Evolutionary conservation across 2,329 filamentous ascomycete genomes (phyloP), one percentile per base, ranked within the genome.

Genomic region (Aureobasidium sp.): DNA sequence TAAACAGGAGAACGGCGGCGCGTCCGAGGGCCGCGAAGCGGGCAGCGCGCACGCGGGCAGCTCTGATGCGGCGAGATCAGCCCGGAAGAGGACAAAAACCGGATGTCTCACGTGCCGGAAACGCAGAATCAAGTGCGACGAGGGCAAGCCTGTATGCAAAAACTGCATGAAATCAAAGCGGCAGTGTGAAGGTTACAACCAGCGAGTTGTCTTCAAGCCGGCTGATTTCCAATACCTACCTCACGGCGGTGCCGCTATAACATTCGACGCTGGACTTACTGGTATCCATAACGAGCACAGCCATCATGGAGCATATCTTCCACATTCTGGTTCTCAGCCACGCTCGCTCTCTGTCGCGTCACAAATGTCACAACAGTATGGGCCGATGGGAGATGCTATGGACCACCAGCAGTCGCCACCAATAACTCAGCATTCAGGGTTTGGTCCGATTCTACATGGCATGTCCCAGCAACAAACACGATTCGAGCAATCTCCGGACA

Each of bases 101-200:
- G 92, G 92, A 15, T 96, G 92, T 71, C 75, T 96, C 63, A 96
- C 94, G 61, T 99, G 94, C 75, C 88, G 94, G 64, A 93, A 89
- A 75, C 87, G 94, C 57, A 88, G 94, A 64, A 97, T 99, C 74
- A 99, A 97, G 75, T 99, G 94, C 73, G 94, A 94, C 64, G 94
- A 97, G 73, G 89, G 90, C 68, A 83, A 87, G 53, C 90, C 90
- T 27, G 87, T 82, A 29, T 94, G 90, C 74, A 85, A 81, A 69
- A 95, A 95, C 69, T 95, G 90, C 74, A 84, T 88, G 75, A 94
- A 93, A 70, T 93, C 89, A 19, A 93, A 92, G 73, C 82, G 90
- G 15, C 79, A 85, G 65, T 95, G 90, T 71, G 89, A 94, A 72
- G 90, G 90, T 57, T 94, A 94, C 72, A 90, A 85, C 66, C 87